Evolutionary conservation across 2,329 filamentous ascomycete species (phyloP), one percentile per base, ranked within the genome.

Genomic region (Diaporthe citriasiana): DNA sequence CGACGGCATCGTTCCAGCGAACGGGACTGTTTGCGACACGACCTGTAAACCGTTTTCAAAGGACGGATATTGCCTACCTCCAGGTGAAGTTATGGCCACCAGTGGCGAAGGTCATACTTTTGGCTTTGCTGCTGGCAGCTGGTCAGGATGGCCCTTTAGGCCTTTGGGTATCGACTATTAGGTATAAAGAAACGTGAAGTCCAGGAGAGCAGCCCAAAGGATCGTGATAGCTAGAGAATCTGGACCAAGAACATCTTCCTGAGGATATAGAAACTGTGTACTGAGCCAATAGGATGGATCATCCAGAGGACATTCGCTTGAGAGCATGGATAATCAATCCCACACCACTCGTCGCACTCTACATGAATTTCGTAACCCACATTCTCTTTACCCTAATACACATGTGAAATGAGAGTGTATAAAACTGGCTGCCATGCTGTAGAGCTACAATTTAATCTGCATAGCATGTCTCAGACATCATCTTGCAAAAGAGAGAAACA

Each of bases 51-150:
- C 75, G 3, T 76, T 73, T 19, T 59, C 66, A 19, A 56, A 57
- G 9, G 56, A 35, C 17, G 72, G 65, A 66, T 86, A 86, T 72
- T 88, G 87, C 70, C 80, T 83, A 25, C 85, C 83, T 1, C 84
- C 86, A 13, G 35, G n/a, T 30, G 56, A 40, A 42, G 33, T 53
- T 10, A 10, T 60, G 30, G 69, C 42, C 22, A 45, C 69, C 25
- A 17, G 33, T 27, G 33, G n/a, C 5, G 17, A 40, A 6, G 15
- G 9, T 1, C 3, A 13, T 8, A 3, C 51, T 10, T 19, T 71
- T 8, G 30, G 33, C 2, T 15, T 51, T 25, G 42, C 30, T 40
- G 15, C 33, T 15, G 69, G 33, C 8, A 42, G 69, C 25, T 33
- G 56, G n/a, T 51, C 42, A 9, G 30, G n/a, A 35, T 42, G n/a